Evolutionary conservation across 2,329 filamentous ascomycete species (phyloP), one percentile per base, ranked within the genome.

Genomic region (Exophiala sp.): DNA sequence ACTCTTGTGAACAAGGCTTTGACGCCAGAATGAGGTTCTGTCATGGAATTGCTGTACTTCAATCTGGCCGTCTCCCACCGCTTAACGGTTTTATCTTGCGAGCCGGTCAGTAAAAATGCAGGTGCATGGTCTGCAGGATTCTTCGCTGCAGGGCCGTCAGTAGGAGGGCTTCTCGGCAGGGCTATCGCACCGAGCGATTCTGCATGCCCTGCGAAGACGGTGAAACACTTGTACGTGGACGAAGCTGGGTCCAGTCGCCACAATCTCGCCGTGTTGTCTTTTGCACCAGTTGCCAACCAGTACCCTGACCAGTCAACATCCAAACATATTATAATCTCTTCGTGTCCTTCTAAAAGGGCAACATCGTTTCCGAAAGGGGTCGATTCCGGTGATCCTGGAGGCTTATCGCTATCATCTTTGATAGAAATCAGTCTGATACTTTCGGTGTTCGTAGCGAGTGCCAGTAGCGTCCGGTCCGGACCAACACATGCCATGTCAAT

Each of bases 221-320:
- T 85, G 71, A 88, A 86, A 69, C 89, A 95, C n/a, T 77, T 81
- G 66, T 86, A 96, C 0, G 87, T 88, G 52, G 84, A 80, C 55
- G 84, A 87, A 16, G 78, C 79, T 0, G 86, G 82, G 67, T 97
- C 92, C 21, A 99, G 76, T 49, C 87, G 81, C 94, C 94, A 99
- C 34, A 99, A 74, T 60, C 88, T 85, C 14, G 92, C 94, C 2
- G 88, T 94, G 66, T 97, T 99, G 69, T 99, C 94, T 72, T 99
- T 99, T 18, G 94, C 89, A 49, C 92, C 94, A 1, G 94, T 97
- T 10, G 88, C 92, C 36, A 99, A 82, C 94, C 94, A 99, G 69
- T 94, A 86, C 0, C 95, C 95, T 8, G 94, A 97, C 90, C 91
- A 96, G 72, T 99, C 94, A 2, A 90, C 85, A 68, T 96, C 91